A percentile compares a stretch with the other conserved stretches of the same genome.
phyloP scores from a whole-genome alignment of 305 asterid species.

The Caryopteris hybrid region DNA sequence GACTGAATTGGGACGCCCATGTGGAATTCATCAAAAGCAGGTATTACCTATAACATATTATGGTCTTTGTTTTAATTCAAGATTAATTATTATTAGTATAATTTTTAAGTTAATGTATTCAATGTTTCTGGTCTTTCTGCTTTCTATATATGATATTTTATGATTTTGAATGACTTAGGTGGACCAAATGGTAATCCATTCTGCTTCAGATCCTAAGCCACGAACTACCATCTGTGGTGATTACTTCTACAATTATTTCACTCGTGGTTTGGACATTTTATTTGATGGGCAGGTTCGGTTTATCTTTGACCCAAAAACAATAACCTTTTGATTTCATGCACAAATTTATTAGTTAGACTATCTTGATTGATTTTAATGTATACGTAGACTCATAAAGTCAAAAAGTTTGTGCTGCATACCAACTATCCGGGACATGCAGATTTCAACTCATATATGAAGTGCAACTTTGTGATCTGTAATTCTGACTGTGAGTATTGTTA shows the following conservation, averaged over 20 bases:
- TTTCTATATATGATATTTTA: constrained; percentile 20
- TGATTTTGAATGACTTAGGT: constrained; percentile 42
- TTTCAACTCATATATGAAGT: constrained; percentile 89
- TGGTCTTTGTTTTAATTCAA: background rate
- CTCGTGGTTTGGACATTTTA: constrained; percentile 85
- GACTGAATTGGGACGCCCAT: constrained; percentile 90
- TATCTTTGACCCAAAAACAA: background rate
- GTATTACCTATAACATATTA: constrained; percentile 31
- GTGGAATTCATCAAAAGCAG: constrained; percentile 92
- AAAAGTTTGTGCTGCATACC: constrained; percentile 88
- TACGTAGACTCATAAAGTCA: constrained; percentile 73
- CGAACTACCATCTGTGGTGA: constrained; percentile 83
- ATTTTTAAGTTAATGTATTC: too few relatives aligned
- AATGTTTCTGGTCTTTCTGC: too few relatives aligned
- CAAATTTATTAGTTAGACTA: background rate
- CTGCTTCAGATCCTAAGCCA: constrained; percentile 82
- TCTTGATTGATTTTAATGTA: constrained; percentile 9
- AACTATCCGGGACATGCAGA: constrained; percentile 95
- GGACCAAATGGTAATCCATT: constrained; percentile 94
- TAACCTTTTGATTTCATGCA: background rate
- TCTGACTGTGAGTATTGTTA: constrained; percentile 46
- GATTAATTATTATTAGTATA: background rate
- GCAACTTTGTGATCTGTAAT: constrained; percentile 66
- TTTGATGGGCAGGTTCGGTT: constrained; percentile 82
- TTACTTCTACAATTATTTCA: constrained; percentile 83